Conservation (phyloP, 805 yeast genomes). For the Trichomonascus vanleenenianus region DNA sequence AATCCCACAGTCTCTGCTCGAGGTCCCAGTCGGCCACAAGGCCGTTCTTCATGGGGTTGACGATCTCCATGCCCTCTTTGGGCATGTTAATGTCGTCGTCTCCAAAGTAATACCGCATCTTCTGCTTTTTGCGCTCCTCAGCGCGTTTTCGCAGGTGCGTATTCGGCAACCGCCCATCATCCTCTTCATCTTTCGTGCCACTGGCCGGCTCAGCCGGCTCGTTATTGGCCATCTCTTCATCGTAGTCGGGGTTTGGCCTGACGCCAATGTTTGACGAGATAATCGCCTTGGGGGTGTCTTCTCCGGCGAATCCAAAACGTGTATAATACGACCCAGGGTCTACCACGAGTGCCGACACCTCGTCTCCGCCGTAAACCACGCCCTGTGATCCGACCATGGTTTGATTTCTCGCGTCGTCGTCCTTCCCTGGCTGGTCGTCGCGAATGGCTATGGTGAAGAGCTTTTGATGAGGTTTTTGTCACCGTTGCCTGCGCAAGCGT, state of each 20-base stretch:
- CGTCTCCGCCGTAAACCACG: slow-evolving; percentile 38
- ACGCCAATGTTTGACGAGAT: slow-evolving; percentile 46
- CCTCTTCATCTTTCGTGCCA: slow-evolving; percentile 5
- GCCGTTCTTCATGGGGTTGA: slow-evolving; percentile 18
- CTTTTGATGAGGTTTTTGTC: no score
- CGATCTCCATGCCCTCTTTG: slow-evolving; percentile 14
- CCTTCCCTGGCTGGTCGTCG: no score
- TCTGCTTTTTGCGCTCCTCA: slow-evolving; percentile 1
- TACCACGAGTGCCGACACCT: slow-evolving; percentile 78
- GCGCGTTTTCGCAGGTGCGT: slow-evolving; percentile 5
- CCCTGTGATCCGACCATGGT: neutral
- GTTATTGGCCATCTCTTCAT: neutral
- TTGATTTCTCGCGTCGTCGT: no score
- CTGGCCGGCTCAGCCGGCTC: slow-evolving; percentile 7
- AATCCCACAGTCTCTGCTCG: slow-evolving; percentile 64
- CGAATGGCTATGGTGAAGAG: no score
- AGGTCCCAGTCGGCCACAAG: slow-evolving; percentile 69
- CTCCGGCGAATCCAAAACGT: slow-evolving; percentile 85
- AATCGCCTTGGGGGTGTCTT: slow-evolving; percentile 70
- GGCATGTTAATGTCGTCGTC: slow-evolving; percentile 16
- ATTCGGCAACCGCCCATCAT: slow-evolving; percentile 8
- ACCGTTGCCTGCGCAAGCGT: no score
- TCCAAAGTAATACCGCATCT: slow-evolving; percentile 13
- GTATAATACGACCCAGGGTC: slow-evolving; percentile 85
- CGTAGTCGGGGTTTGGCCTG: neutral